These are phyloP conservation scores for Echeveria elegans DNA, from an alignment of 164 flowering plant genomes.

Conservation along the genomic window DNA sequence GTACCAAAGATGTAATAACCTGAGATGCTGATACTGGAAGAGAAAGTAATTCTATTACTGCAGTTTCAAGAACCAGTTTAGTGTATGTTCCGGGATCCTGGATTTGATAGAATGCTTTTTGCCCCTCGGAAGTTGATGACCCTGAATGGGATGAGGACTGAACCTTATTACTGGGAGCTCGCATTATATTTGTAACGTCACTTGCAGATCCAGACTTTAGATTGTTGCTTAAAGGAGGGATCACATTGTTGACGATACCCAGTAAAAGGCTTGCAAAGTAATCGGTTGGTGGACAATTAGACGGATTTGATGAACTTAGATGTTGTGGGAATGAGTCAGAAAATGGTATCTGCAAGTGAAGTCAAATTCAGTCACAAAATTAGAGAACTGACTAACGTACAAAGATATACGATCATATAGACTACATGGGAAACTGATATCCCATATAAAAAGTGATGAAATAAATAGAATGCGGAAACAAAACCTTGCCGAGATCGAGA, in stretches of 20 bases:
- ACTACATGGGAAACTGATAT: neutral
- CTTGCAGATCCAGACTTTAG: conserved; percentile 48
- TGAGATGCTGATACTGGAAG: conserved; percentile 85
- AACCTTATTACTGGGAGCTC: conserved; percentile 42
- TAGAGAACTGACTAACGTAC: no score
- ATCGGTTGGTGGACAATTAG: conserved; percentile 72
- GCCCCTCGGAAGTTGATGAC: conserved; percentile 49
- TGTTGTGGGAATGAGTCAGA: conserved; percentile 91
- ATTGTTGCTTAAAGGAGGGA: conserved; percentile 64
- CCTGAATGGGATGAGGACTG: conserved; percentile 50
- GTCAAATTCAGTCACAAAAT: conserved; percentile 7
- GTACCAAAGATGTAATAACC: conserved; percentile 78
- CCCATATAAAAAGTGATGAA: neutral
- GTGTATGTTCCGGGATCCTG: conserved; percentile 97
- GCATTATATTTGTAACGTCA: conserved; percentile 41
- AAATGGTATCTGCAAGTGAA: conserved; percentile 70
- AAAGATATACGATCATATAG: conserved; percentile 2
- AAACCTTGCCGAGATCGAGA: conserved; percentile 80
- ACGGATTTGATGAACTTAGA: conserved; percentile 61
- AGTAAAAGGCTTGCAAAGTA: conserved; percentile 78
- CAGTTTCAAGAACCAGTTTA: conserved; percentile 93
- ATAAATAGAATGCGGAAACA: neutral
- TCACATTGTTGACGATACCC: conserved; percentile 82
- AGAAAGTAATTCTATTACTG: conserved; percentile 85
- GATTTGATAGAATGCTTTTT: conserved; percentile 80